phyloP scores from a whole-genome alignment of 192 early-diverging fungal genomes.

The Pilaira anomala region DNA sequence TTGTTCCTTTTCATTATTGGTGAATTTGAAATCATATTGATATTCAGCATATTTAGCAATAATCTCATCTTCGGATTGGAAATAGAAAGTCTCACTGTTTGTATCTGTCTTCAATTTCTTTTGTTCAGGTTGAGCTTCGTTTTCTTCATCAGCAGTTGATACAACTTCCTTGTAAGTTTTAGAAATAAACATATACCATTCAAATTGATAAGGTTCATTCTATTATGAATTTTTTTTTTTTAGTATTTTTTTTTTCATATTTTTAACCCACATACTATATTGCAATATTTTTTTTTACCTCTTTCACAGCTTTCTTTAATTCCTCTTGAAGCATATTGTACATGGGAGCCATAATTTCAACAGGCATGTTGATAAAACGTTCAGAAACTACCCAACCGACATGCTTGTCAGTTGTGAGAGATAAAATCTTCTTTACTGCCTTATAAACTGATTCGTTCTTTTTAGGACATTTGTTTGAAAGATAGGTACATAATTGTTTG shows the following conservation, averaged over 20 bases:
- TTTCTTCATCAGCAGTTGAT: slow-evolving; percentile 56
- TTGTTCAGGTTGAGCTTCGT: slow-evolving; percentile 32
- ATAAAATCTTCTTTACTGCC: slow-evolving; percentile 36
- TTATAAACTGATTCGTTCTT: slow-evolving; percentile 39
- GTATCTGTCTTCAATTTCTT: slow-evolving; percentile 11
- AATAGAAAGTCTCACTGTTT: slow-evolving; percentile 57
- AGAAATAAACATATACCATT: slow-evolving; percentile 75
- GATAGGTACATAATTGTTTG: slow-evolving; percentile 55
- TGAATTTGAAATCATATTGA: slow-evolving; percentile 80
- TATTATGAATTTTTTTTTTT: slow-evolving; percentile 28
- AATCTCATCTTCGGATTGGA: slow-evolving; percentile 92
- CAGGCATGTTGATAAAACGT: slow-evolving; percentile 95
- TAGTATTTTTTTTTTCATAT: too few relatives aligned
- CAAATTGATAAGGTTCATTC: slow-evolving; percentile 74
- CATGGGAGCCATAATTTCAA: slow-evolving; percentile 88
- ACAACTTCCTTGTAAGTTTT: slow-evolving; percentile 81
- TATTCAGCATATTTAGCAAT: slow-evolving; percentile 71
- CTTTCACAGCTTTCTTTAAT: slow-evolving; percentile 67
- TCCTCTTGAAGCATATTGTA: slow-evolving; percentile 87
- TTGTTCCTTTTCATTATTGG: slow-evolving; percentile 55
- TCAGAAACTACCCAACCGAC: slow-evolving; percentile 80
- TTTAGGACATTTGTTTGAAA: slow-evolving; percentile 60
- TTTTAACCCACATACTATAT: neutral
- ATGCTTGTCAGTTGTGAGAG: slow-evolving; percentile 29
- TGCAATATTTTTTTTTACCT: slow-evolving; percentile 43